Conservation (phyloP, 169 alveolate species). For the Plasmodium gonderi region DNA sequence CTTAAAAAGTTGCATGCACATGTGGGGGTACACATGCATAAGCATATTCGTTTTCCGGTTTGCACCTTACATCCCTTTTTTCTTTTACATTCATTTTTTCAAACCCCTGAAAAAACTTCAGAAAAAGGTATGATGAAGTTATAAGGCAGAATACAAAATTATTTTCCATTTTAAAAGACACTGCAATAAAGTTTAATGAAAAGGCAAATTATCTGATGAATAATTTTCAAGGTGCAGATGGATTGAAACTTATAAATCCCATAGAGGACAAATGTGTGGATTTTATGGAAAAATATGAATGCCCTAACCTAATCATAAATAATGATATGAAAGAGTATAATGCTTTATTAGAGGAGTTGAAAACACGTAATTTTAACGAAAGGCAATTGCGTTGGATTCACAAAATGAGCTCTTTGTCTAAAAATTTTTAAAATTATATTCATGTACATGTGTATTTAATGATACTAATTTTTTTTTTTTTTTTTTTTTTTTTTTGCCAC, state of each 20-base stretch:
- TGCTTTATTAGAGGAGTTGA: slow-evolving; percentile 23
- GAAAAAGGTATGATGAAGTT: slow-evolving; percentile 29
- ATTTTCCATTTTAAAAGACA: slow-evolving; percentile 21
- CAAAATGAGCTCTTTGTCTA: slow-evolving; percentile 59
- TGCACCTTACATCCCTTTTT: background rate
- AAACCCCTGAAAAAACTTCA: background rate
- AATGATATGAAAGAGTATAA: slow-evolving; percentile 38
- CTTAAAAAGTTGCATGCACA: background rate
- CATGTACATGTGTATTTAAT: background rate
- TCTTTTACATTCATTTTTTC: background rate
- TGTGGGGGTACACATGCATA: background rate
- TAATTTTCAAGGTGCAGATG: slow-evolving; percentile 37
- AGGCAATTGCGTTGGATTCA: slow-evolving; percentile 50
- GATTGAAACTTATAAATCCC: slow-evolving; percentile 25
- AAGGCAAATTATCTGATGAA: slow-evolving; percentile 21
- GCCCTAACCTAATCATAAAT: background rate
- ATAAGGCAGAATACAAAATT: slow-evolving; percentile 21
- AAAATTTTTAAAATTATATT: slow-evolving; percentile 13
- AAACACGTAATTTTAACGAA: slow-evolving; percentile 28
- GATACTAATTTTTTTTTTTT: too few relatives aligned
- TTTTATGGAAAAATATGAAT: slow-evolving; percentile 29
- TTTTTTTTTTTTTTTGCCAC: too few relatives aligned
- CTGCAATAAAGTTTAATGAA: slow-evolving; percentile 41
- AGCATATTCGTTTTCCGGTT: background rate
- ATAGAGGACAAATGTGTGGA: slow-evolving; percentile 5